Base-by-base conservation (phyloP, 2,329 filamentous ascomycete genomes). In the Colletotrichum chrysophilum region DNA sequence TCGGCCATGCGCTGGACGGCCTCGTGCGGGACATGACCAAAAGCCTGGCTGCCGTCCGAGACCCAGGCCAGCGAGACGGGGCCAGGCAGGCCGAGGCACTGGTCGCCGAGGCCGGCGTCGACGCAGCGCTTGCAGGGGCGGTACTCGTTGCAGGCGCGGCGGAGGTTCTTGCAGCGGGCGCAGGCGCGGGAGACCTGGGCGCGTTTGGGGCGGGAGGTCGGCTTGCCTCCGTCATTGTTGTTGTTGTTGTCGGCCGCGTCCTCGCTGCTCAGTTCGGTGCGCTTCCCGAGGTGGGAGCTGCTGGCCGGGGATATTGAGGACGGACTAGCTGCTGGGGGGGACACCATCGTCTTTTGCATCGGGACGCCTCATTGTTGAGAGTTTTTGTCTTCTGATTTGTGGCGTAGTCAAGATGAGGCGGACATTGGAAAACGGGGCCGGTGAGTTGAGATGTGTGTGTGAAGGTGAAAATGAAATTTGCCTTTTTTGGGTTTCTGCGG, bases 101-200 rank as follows among this genome's bases (percentile, higher is more conserved):
- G 82, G 18, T 85, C 82, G 6, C 78, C 83, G 14, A 87, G 78
- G n/a, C 86, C 87, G 16, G 85, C 84, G 48, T 84, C 83, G 72
- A 84, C 77, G 79, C 87, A 88, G 67, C 87, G 80, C 68, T 82
- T 82, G 79, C 87, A 88, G 13, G 87, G 87, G 58, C 87, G 80
- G 65, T 82, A 84, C 78, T 88, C 86, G 79, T 84, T 87, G 78
- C 87, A 88, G 1, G 86, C 86, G 36, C 86, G 82, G 34, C 86
- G 84, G 14, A 87, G 81, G 21, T 80, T 81, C 76, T 86, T 86
- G 80, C 87, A 88, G 26, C 87, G 81, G 34, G 83, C 82, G 70
- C 87, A 88, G 9, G 87, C 87, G 32, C 85, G 80, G 10, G 86
- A 85, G 9, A 88, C 87, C 74, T 87, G 86, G 24, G 81, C 79